These are phyloP conservation scores for Brassica hybrid DNA, from an alignment of 441 rosid species.

Conservation along the genomic window DNA sequence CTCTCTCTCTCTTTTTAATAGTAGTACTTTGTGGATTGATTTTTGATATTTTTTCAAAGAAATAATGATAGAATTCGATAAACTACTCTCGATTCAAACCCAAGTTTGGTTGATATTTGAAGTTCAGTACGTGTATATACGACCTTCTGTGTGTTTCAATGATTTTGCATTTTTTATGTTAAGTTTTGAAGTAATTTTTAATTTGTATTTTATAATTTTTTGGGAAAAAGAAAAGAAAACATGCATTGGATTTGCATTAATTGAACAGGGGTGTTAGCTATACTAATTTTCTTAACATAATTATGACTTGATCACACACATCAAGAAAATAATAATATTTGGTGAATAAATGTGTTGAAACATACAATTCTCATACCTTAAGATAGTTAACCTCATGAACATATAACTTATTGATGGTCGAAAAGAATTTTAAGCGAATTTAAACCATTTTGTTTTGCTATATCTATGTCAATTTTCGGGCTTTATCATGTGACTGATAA, in stretches of 20 bases:
- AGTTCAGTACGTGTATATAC: neutral
- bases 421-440: neutral
- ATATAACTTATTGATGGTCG: neutral
- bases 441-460: neutral
- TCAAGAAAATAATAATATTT: neutral
- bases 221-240: neutral
- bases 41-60: conserved; percentile 8
- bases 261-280: neutral
- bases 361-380: neutral
- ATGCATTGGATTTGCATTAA: neutral
- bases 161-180: neutral
- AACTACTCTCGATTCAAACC: neutral
- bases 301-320: neutral
- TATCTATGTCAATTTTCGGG: neutral
- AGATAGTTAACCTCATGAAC: neutral
- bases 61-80: conserved; percentile 13
- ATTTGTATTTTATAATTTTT: neutral
- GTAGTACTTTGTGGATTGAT: conserved; percentile 15
- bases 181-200: neutral
- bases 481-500: conserved; percentile 10
- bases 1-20: neutral
- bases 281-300: neutral
- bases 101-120: conserved; percentile 7
- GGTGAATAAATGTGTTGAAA: neutral
- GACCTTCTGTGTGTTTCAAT: neutral